Base-by-base conservation (phyloP, 2,329 filamentous ascomycete species). In the Beauveria sp. region DNA sequence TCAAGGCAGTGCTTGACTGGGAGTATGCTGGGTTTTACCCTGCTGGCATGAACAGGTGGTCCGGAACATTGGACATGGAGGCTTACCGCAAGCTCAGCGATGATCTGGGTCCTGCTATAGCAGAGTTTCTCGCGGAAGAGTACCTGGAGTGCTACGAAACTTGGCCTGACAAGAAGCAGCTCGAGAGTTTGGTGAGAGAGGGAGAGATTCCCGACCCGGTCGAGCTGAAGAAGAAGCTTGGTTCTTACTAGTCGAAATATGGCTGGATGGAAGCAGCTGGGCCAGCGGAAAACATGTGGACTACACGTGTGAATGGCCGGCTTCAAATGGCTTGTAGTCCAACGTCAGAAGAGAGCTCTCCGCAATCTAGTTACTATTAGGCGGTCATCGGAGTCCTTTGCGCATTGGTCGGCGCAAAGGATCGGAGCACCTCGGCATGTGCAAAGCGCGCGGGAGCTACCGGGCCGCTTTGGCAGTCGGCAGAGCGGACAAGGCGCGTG, bases 1-100 rank as follows among this genome's bases (percentile, higher is more conserved):
- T 65, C 18, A 61, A 64, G 46, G 58, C 60, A 3, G 42, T 65
- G 38, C 59, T 65, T 38, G 62, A 64, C 45, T 64, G 62, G 64
- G 64, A 65, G 52, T 49, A 64, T 61, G 64, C 62, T 38, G 62
- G 64, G 5, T 65, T 46, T 38, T 65, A 56, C 42, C 60, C 62
- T 8, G 20, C 57, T 9, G 62, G 57, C 12, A 64, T 62, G 64
- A 60, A 65, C n/a, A 40, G 52, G 38, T 65, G 64, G 64, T 57
- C 59, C 5, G 63, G 63, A 26, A 58, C 56, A 5, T 42, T 65
- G 22, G 62, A 62, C 16, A 22, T 24, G 54, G 34, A 38, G 34
- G 30, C 18, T 14, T 64, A 64, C 46, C 30, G 42, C 26, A 47
- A 56, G 28, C 53, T 58, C 16, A 18, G n/a, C 26, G 2, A 42